Evolutionary conservation across 1,139 yeast species (phyloP).

Genomic region (Yamadazyma conglobata): DNA sequence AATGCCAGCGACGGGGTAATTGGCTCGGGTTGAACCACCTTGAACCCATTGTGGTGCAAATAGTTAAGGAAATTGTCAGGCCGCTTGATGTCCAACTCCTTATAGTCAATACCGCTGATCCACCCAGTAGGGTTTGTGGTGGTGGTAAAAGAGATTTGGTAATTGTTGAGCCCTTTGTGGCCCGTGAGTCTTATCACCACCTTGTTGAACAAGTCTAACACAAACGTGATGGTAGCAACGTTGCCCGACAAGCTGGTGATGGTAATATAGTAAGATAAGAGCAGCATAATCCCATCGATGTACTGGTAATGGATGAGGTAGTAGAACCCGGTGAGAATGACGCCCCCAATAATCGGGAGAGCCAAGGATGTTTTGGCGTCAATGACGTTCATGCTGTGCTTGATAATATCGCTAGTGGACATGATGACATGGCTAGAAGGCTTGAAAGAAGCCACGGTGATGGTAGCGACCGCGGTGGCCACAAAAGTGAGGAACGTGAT

Average conservation of each 20-base stretch:
- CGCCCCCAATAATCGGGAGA: conserved; percentile 5
- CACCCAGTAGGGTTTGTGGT: conserved; percentile 9
- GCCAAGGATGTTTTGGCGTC: conserved; percentile 3
- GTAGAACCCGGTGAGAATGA: conserved; percentile 5
- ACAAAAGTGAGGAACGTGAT: conserved; percentile 2
- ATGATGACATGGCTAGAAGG: conserved; percentile 3
- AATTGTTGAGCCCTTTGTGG: background rate
- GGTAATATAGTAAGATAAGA: conserved; percentile 3
- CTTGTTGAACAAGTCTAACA: conserved; percentile 1
- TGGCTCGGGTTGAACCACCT: conserved; percentile 15
- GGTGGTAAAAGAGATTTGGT: conserved; percentile 2
- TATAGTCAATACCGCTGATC: conserved; percentile 10
- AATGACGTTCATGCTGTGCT: conserved; percentile 1
- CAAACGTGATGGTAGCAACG: conserved; percentile 2
- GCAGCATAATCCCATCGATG: background rate
- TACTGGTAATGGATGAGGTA: conserved; percentile 4
- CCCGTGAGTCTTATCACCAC: background rate
- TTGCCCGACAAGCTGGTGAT: conserved; percentile 4
- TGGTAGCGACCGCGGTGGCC: conserved; percentile 3
- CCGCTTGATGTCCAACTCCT: conserved; percentile 17
- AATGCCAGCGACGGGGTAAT: conserved; percentile 19
- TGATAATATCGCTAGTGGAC: conserved; percentile 6
- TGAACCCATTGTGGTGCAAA: conserved; percentile 9
- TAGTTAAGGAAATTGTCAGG: conserved; percentile 12
- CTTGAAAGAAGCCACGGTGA: conserved; percentile 5